A percentile compares a stretch with the other conserved stretches of the same genome.
Conservation (phyloP, 2,329 filamentous ascomycete genomes). For the Microdochium bolleyi region DNA sequence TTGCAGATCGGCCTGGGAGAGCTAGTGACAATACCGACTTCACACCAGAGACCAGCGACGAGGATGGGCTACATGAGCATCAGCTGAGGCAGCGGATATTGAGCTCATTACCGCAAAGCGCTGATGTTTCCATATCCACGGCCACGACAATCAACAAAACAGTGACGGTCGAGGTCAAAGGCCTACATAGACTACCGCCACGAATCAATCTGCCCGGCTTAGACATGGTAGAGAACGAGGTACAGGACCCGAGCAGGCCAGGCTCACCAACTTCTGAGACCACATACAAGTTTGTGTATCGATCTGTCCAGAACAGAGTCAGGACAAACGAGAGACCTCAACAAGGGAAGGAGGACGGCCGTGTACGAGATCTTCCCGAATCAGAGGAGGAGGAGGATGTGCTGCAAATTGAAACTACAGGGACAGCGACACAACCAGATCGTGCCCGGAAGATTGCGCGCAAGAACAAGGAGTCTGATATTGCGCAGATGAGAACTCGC, state of each 20-base stretch:
- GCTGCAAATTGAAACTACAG: background rate
- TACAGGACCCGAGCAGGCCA: slow-evolving; percentile 11
- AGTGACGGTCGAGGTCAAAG: slow-evolving; percentile 56
- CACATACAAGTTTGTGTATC: slow-evolving; percentile 51
- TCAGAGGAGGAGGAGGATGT: slow-evolving; percentile 15
- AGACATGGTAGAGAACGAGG: slow-evolving; percentile 44
- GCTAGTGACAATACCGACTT: slow-evolving; percentile 6
- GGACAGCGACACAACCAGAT: background rate
- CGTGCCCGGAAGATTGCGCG: background rate
- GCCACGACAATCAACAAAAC: slow-evolving; percentile 53
- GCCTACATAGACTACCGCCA: slow-evolving; percentile 34
- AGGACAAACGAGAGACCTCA: slow-evolving; percentile 13
- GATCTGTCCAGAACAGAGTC: slow-evolving; percentile 44
- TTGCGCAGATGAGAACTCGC: background rate
- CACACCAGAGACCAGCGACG: slow-evolving; percentile 22
- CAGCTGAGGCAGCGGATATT: slow-evolving; percentile 45
- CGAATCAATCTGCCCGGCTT: slow-evolving; percentile 49
- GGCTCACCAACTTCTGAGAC: slow-evolving; percentile 8
- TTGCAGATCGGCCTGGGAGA: slow-evolving; percentile 10
- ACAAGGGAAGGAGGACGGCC: slow-evolving; percentile 11
- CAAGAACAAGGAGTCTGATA: background rate
- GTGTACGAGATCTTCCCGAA: slow-evolving; percentile 10
- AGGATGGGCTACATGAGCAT: slow-evolving; percentile 34
- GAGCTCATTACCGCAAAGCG: slow-evolving; percentile 44
- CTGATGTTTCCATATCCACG: slow-evolving; percentile 52